phyloP scores from a whole-genome alignment of 2,329 filamentous ascomycete genomes.

The Exophiala sp. region DNA sequence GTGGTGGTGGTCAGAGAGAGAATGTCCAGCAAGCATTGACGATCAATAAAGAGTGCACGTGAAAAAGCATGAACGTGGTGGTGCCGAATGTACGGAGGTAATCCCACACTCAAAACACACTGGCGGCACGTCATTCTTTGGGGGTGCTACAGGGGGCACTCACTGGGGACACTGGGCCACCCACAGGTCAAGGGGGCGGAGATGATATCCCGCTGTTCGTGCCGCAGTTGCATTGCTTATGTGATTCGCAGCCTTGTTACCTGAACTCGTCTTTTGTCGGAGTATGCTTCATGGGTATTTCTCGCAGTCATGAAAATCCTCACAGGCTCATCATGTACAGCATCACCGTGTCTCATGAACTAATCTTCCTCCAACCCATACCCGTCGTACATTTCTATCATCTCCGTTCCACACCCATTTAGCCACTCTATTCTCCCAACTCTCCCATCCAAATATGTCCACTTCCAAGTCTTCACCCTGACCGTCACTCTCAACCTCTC shows the following conservation, averaged over 20 bases:
- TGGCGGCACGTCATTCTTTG: too few relatives aligned
- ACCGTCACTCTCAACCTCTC: constrained; percentile 27
- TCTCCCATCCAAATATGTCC: constrained; percentile 88
- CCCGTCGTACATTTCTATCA: constrained; percentile 80
- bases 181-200: too few relatives aligned
- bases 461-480: constrained; percentile 59
- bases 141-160: too few relatives aligned
- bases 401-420: constrained; percentile 97
- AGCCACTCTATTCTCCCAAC: constrained; percentile 77
- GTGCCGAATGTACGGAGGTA: not conserved
- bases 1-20: constrained; percentile 1
- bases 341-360: constrained; percentile 58
- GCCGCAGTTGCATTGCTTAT: too few relatives aligned
- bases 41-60: constrained; percentile 19
- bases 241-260: too few relatives aligned
- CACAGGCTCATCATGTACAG: too few relatives aligned
- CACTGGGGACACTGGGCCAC: too few relatives aligned
- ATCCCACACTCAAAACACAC: too few relatives aligned
- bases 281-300: too few relatives aligned
- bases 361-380: constrained; percentile 83
- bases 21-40: constrained; percentile 12
- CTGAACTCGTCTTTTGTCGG: too few relatives aligned
- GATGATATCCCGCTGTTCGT: too few relatives aligned
- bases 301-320: too few relatives aligned
- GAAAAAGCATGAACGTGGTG: constrained; percentile 3